Conservation (phyloP, 1,284 basidiomycete species). For the Lentinula novae-zelandiae region DNA sequence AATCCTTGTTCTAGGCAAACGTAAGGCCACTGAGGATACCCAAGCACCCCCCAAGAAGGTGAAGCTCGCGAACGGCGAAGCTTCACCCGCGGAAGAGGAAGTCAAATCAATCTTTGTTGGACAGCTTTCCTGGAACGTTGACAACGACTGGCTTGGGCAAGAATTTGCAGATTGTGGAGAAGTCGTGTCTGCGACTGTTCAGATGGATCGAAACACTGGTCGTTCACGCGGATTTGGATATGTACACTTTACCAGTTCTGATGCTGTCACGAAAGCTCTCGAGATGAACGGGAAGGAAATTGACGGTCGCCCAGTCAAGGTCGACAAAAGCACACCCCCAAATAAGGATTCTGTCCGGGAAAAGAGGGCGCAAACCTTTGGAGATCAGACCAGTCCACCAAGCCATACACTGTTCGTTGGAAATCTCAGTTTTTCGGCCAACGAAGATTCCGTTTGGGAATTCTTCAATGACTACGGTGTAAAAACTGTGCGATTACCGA, state of each 20-base stretch:
- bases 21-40: constrained; percentile 76
- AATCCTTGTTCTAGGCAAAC: constrained; percentile 53
- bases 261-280: constrained; percentile 77
- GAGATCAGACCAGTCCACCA: constrained; percentile 69
- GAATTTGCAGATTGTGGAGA: constrained; percentile 92
- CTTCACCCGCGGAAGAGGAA: constrained; percentile 43
- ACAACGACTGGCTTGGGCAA: constrained; percentile 92
- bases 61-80: constrained; percentile 63
- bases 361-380: constrained; percentile 75
- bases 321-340: constrained; percentile 76
- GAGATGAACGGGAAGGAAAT: constrained; percentile 81
- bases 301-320: constrained; percentile 86
- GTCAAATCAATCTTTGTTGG: constrained; percentile 89
- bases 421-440: constrained; percentile 80
- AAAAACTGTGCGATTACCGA: constrained; percentile 88
- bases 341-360: constrained; percentile 55
- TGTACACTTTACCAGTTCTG: constrained; percentile 84
- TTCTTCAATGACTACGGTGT: constrained; percentile 91
- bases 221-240: constrained; percentile 93
- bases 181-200: constrained; percentile 84
- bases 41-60: constrained; percentile 76
- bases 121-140: constrained; percentile 94
- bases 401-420: constrained; percentile 86
- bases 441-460: constrained; percentile 89
- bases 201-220: constrained; percentile 87